These are phyloP conservation scores for Arthrinium phaeospermum DNA, from an alignment of 2,329 filamentous ascomycete species.

Conservation along the genomic window DNA sequence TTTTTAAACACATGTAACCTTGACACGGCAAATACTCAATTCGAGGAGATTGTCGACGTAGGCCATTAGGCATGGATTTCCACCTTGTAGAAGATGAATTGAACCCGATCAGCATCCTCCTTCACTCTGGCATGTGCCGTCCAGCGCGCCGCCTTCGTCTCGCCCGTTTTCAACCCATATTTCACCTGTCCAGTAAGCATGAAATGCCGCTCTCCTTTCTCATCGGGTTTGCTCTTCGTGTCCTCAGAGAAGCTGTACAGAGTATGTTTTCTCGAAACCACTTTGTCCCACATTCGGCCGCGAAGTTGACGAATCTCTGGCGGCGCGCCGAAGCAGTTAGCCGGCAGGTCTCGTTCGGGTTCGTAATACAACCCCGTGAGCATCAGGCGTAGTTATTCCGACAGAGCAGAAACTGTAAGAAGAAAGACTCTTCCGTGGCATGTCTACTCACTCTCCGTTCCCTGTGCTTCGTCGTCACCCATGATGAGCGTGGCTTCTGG, in stretches of 20 bases:
- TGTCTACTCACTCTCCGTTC: not conserved
- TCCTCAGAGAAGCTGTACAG: not conserved
- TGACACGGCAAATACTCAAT: not conserved
- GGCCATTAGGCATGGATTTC: not conserved
- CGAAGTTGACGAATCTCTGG: not conserved
- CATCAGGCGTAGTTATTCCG: not conserved
- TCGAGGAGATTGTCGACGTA: not conserved
- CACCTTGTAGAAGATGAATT: not conserved
- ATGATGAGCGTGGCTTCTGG: not conserved
- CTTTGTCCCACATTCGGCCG: not conserved
- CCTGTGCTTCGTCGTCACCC: not conserved
- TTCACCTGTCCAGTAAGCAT: not conserved
- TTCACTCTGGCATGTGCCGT: not conserved
- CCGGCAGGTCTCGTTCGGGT: not conserved
- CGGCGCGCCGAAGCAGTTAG: not conserved
- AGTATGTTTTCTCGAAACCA: not conserved
- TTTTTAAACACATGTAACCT: not conserved
- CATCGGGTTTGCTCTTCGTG: fast-evolving
- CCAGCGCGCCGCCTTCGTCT: not conserved
- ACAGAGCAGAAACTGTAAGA: not conserved
- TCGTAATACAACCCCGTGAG: not conserved
- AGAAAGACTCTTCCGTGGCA: not conserved
- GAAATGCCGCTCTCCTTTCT: not conserved
- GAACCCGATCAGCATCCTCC: not conserved
- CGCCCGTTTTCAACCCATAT: not conserved